A percentile compares a stretch with the other conserved stretches of the same genome.
Evolutionary conservation across 495 filamentous ascomycete species (phyloP).

Genomic region (Podospora anserina): DNA sequence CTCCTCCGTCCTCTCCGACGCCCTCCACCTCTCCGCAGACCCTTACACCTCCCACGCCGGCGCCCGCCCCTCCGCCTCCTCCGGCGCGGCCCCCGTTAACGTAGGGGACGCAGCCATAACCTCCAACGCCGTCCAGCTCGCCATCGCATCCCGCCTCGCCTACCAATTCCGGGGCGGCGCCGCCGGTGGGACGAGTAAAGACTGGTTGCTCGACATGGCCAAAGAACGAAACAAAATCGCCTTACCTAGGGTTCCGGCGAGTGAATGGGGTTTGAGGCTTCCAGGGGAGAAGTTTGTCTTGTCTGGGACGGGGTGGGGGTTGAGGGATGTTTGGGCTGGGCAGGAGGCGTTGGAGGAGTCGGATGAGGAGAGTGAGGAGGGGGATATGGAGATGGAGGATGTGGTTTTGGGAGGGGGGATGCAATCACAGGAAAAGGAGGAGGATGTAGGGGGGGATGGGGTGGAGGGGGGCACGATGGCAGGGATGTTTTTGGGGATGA

Average conservation of each 20-base stretch:
- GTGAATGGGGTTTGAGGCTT: conserved; percentile 78
- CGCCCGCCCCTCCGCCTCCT: conserved; percentile 42
- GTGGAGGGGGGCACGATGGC: conserved; percentile 43
- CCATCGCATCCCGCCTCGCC: conserved; percentile 47
- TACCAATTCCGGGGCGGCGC: conserved; percentile 54
- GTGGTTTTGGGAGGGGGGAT: conserved; percentile 28
- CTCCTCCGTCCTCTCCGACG: conserved; percentile 62
- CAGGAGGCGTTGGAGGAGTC: conserved; percentile 38
- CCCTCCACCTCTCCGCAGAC: conserved; percentile 60
- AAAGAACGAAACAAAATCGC: conserved; percentile 76
- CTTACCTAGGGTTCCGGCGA: conserved; percentile 65
- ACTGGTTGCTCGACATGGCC: conserved; percentile 81
- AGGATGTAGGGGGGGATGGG: conserved; percentile 37
- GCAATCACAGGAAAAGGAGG: conserved; percentile 42
- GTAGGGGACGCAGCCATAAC: conserved; percentile 44
- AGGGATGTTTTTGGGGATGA: conserved; percentile 49
- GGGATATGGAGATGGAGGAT: conserved; percentile 34
- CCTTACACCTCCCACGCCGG: conserved; percentile 57
- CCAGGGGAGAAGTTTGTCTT: conserved; percentile 91
- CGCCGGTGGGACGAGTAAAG: conserved; percentile 64
- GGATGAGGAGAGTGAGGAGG: conserved; percentile 52
- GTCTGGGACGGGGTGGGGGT: conserved; percentile 76
- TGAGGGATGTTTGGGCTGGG: conserved; percentile 72
- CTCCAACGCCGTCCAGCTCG: conserved; percentile 48
- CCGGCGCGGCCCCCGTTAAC: conserved; percentile 46